A percentile compares a stretch with the other conserved stretches of the same genome.
Evolutionary conservation across 768 basidiomycete genomes (phyloP).

Genomic region (Mycena polygramma): DNA sequence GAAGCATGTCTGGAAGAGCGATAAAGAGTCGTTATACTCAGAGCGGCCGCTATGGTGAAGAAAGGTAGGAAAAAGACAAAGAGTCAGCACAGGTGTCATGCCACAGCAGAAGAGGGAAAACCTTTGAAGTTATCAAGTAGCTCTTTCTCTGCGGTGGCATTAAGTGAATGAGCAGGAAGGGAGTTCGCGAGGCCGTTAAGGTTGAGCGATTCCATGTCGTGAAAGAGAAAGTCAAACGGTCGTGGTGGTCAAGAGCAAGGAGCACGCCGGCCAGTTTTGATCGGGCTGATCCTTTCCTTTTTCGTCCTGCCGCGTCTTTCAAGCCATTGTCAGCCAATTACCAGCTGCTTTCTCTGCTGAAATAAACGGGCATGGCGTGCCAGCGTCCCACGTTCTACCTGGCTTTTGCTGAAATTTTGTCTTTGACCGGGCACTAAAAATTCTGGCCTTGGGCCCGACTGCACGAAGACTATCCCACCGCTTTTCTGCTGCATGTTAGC

Average conservation of each 20-base stretch:
- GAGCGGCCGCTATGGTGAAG: conserved; percentile 72
- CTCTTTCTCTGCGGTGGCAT: conserved; percentile 76
- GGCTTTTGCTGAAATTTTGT: too few species aligned
- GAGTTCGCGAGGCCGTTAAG: conserved; percentile 84
- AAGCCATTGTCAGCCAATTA: not conserved
- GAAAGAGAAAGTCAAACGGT: too few species aligned
- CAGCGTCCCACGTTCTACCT: too few species aligned
- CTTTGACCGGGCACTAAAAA: too few species aligned
- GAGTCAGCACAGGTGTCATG: conserved; percentile 32
- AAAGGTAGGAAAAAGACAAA: conserved; percentile 39
- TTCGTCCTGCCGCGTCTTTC: conserved; percentile 4
- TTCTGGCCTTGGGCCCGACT: too few species aligned
- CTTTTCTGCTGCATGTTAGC: too few species aligned
- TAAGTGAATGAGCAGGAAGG: conserved; percentile 78
- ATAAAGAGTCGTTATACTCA: conserved; percentile 88
- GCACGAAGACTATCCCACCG: too few species aligned
- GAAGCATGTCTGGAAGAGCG: conserved; percentile 83
- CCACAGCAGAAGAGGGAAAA: conserved; percentile 41
- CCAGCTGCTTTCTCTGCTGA: not conserved
- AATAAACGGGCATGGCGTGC: not conserved
- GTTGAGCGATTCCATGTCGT: conserved; percentile 74
- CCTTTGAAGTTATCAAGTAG: conserved; percentile 87
- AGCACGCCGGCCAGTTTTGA: conserved; percentile 41
- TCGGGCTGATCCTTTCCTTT: conserved; percentile 28
- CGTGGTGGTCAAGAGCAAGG: conserved; percentile 68